These are phyloP conservation scores for Pichia sp. DNA, from an alignment of 1,139 yeast genomes.

Conservation along the genomic window DNA sequence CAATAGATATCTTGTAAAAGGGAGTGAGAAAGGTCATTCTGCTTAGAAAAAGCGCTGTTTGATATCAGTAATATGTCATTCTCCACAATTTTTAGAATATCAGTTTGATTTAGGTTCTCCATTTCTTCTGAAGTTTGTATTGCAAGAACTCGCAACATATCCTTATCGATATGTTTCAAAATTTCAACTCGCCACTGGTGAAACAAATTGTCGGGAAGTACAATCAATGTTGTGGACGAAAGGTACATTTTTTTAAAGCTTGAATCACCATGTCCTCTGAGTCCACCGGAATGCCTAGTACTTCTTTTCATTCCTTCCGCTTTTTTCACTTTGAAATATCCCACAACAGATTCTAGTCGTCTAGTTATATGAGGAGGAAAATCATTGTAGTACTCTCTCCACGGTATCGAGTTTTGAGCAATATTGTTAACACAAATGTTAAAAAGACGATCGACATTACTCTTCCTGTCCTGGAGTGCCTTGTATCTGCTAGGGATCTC, in stretches of 20 bases:
- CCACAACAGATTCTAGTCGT: slow-evolving; percentile 35
- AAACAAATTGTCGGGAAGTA: slow-evolving; percentile 60
- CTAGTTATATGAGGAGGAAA: slow-evolving; percentile 39
- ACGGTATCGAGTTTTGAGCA: slow-evolving; percentile 43
- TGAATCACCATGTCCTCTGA: slow-evolving; percentile 11
- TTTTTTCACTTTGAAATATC: slow-evolving; percentile 32
- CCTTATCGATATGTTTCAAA: slow-evolving; percentile 42
- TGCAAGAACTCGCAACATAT: slow-evolving; percentile 31
- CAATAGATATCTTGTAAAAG: slow-evolving; percentile 43
- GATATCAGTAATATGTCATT: slow-evolving; percentile 52
- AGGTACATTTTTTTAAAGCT: slow-evolving; percentile 27
- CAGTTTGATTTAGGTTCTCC: slow-evolving; percentile 11
- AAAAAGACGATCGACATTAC: slow-evolving; percentile 26
- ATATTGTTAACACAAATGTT: slow-evolving; percentile 39
- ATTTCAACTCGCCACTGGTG: slow-evolving; percentile 61
- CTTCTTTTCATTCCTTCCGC: slow-evolving; percentile 1
- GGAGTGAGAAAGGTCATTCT: slow-evolving; percentile 29
- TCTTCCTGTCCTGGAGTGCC: slow-evolving; percentile 13
- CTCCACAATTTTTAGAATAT: slow-evolving; percentile 31
- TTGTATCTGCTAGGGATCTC: slow-evolving; percentile 31
- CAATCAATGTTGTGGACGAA: slow-evolving; percentile 49
- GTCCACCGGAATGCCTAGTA: background rate
- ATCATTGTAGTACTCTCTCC: slow-evolving; percentile 41
- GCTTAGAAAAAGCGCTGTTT: slow-evolving; percentile 37
- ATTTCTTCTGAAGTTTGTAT: slow-evolving; percentile 17